A percentile compares a stretch with the other conserved stretches of the same genome.
Evolutionary conservation across 2,329 filamentous ascomycete species (phyloP).

Genomic region (Diaporthe eres): DNA sequence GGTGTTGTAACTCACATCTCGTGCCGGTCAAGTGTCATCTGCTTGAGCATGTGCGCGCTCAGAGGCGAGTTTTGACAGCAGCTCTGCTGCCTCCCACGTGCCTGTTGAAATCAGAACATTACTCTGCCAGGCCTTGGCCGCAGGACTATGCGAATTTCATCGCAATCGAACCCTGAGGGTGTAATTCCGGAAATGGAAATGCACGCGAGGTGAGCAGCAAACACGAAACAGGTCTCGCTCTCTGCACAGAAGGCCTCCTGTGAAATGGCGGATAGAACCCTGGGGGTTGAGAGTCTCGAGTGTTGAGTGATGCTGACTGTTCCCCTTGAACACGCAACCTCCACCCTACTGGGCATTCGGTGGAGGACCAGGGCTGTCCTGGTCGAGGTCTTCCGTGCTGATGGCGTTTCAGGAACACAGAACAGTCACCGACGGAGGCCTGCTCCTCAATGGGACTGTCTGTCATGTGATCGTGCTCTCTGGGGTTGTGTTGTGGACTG

Average conservation of each 20-base stretch:
- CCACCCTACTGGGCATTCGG: background rate
- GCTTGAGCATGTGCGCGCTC: too few species aligned
- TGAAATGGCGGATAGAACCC: background rate
- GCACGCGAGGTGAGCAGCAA: background rate
- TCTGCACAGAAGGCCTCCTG: background rate
- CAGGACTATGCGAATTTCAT: background rate
- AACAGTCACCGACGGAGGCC: conserved; percentile 19
- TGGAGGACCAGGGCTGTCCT: background rate
- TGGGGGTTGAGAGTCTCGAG: background rate
- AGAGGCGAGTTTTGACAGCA: background rate
- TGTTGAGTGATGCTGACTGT: background rate
- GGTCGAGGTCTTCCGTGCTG: background rate
- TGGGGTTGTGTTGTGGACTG: background rate
- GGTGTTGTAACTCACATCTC: background rate
- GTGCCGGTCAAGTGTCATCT: too few species aligned
- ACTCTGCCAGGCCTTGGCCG: background rate
- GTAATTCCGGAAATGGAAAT: background rate
- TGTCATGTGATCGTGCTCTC: background rate
- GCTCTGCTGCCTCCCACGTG: too few species aligned
- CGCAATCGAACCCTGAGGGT: too few species aligned
- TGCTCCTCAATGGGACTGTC: background rate
- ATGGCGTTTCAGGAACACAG: conserved; percentile 10
- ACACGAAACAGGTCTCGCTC: conserved; percentile 5
- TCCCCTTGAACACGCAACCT: background rate
- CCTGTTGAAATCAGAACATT: background rate